phyloP scores from a whole-genome alignment of 2,329 filamentous ascomycete genomes.

The Ceratocystis variospora region DNA sequence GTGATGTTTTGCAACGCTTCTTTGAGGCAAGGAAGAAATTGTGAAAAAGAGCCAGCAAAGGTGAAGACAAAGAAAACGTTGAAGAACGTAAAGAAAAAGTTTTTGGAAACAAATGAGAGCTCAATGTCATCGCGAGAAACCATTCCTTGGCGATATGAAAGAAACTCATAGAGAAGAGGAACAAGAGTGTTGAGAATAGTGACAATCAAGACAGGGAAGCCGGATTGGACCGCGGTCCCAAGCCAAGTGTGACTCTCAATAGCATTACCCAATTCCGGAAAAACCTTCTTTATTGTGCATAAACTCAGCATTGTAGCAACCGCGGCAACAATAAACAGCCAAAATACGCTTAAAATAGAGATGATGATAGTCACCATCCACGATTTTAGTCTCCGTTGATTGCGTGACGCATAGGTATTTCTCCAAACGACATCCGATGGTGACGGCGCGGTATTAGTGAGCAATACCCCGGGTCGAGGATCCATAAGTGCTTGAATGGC shows the following conservation, averaged over 20 bases:
- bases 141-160: conserved; percentile 85
- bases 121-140: conserved; percentile 91
- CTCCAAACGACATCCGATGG: conserved; percentile 90
- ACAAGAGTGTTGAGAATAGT: conserved; percentile 81
- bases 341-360: conserved; percentile 68
- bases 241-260: conserved; percentile 56
- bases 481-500: conserved; percentile 89
- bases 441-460: conserved; percentile 75
- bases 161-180: conserved; percentile 86
- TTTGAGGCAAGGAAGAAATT: conserved; percentile 57
- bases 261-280: conserved; percentile 53
- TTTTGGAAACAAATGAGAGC: conserved; percentile 89
- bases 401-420: conserved; percentile 74
- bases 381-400: conserved; percentile 57
- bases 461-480: conserved; percentile 69
- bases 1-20: conserved; percentile 67
- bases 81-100: conserved; percentile 99
- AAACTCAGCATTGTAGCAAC: conserved; percentile 69
- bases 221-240: conserved; percentile 69
- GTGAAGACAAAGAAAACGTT: conserved; percentile 96
- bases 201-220: conserved; percentile 70
- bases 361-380: conserved; percentile 81
- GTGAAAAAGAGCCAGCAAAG: conserved; percentile 66
- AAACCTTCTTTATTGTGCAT: conserved; percentile 61
- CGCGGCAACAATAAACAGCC: conserved; percentile 68